Evolutionary conservation across 164 flowering plant species (phyloP), one percentile per base, ranked within the genome.

Genomic region (Vitis cinerea): DNA sequence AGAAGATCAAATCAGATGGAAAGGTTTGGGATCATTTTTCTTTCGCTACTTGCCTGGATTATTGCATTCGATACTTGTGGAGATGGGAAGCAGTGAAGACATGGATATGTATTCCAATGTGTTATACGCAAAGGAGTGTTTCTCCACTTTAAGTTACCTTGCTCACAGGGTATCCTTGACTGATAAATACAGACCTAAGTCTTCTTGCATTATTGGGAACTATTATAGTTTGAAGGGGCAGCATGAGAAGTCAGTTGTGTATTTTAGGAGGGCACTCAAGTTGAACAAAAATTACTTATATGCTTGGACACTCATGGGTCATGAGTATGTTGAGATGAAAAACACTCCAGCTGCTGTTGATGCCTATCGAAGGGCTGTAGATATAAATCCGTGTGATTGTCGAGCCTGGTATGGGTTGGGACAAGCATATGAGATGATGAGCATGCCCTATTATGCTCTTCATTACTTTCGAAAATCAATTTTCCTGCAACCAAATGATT

Each of bases 321-420:
- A 96, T 69, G 99, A 96, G 81, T 96, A 86, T 79, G 92, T 96
- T 23, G 99, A 96, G 78, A 89, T 96, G 97, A 94, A 93, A 76
- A 96, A 96, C 77, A 89, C 87, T 7, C 87, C 98, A 13, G 97
- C 99, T 37, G 98, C 98, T 7, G 72, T 93, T 72, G 97, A 96
- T 81, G 97, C 97, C 59, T 96, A 96, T 77, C 81, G 98, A 50
- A 76, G 97, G 58, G 99, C 99, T 59, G 91, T 96, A 47, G 97
- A 96, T 79, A 93, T 96, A 67, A 90, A 85, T 77, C 84, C 95
- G 10, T 86, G 95, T 74, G 98, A 96, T 78, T 96, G 88, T 80
- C 88, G 97, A 62, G 99, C 97, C n/a, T 96, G 99, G 99, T 96
- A 93, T 74, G 99, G 99, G 8, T 75, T 96, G 70, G 99, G 99